Evolutionary conservation across 345 rosid species (phyloP), one percentile per base, ranked within the genome.

Genomic region (Acer campestre): DNA sequence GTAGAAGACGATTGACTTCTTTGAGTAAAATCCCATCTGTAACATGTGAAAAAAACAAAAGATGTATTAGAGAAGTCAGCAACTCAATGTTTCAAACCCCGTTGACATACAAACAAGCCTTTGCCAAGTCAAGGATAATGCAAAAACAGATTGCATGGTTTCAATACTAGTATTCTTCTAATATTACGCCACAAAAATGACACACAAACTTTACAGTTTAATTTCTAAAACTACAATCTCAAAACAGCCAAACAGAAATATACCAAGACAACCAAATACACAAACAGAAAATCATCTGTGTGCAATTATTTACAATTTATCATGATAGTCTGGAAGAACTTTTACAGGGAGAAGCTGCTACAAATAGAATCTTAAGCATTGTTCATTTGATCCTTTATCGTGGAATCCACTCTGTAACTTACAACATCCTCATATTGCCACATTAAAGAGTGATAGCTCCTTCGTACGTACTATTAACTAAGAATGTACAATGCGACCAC

Each of bases 1-100:
- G 88, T 67, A 94, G 87, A 74, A 94, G 83, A 73, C 98, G 95
- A 80, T 88, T 83, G 79, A 92, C 85, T 90, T 96, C 98, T 86
- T 94, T 92, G 70, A 96, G 95, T 78, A 96, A 86, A 79, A 94
- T 92, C 25, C 98, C 99, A 88, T 88, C 99, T 92, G 86, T 76
- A 53, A 61, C 72, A 48, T 13, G 46, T 18, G 13, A 11, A 29
- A 73, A 22, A 67, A 5, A 66, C 22, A 67, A 79, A 12, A n/a
- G 68, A 44, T 23, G 17, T 17, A 75, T 64, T 25, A 51, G 61
- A 61, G 25, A 49, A 73, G 40, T 73, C 68, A 62, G 42, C 14
- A 73, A 68, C 70, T 51, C 23, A 56, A 51, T 23, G 12, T 63
- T 10, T 69, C 49, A 69, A 75, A 25, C 31, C 61, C 76, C 29